Evolutionary conservation across 1,284 basidiomycete species (phyloP).

Genomic region (Bjerkandera adusta): DNA sequence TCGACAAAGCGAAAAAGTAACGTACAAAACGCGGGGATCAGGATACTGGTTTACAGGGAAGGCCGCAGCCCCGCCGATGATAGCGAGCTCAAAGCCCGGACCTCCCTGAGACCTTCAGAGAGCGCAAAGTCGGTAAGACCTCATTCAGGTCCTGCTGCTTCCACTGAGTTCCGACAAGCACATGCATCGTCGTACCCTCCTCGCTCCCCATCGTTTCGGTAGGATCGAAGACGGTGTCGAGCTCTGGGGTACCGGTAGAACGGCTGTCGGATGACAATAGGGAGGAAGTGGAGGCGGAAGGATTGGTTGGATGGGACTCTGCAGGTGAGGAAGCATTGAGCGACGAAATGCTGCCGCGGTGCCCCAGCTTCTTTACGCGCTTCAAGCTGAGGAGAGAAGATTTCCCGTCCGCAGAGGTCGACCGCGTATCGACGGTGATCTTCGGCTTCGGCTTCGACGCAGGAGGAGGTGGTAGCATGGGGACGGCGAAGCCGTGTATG

Average conservation of each 20-base stretch:
- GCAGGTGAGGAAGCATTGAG: background rate
- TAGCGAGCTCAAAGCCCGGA: slow-evolving; percentile 13
- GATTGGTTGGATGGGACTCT: background rate
- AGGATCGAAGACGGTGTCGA: background rate
- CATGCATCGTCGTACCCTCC: slow-evolving; percentile 14
- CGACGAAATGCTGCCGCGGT: slow-evolving; percentile 9
- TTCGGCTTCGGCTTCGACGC: background rate
- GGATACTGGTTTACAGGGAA: too few species aligned
- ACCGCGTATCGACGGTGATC: background rate
- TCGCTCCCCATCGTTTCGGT: background rate
- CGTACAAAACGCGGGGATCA: too few species aligned
- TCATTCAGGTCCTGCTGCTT: slow-evolving; percentile 25
- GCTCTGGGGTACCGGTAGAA: background rate
- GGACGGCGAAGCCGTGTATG: background rate
- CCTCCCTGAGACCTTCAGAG: slow-evolving; percentile 20
- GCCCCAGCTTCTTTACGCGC: background rate
- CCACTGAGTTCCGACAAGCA: slow-evolving; percentile 22
- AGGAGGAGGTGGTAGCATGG: background rate
- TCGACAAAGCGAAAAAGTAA: too few species aligned
- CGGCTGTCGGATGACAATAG: background rate
- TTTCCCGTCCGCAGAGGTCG: background rate
- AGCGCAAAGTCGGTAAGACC: slow-evolving; percentile 26
- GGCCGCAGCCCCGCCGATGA: too few species aligned
- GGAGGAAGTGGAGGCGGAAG: slow-evolving; percentile 1
- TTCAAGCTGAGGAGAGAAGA: background rate